Evolutionary conservation across 768 basidiomycete genomes (phyloP).

Genomic region (Hemileccinum impolitum): DNA sequence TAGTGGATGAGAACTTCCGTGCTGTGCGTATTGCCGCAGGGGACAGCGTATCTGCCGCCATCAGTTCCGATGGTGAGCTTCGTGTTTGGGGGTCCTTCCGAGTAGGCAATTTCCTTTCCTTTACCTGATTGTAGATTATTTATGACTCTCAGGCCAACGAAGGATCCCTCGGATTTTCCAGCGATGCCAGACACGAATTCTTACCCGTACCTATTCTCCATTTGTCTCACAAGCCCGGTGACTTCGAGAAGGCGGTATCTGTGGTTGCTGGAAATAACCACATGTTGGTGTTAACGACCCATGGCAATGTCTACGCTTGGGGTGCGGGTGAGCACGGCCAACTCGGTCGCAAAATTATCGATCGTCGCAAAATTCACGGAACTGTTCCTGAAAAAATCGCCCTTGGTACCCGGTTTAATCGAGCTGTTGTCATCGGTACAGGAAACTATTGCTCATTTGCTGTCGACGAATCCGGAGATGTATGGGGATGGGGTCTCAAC

Average conservation of each 20-base stretch:
- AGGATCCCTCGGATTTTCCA: slow-evolving; percentile 82
- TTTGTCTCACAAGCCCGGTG: slow-evolving; percentile 57
- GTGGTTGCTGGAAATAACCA: slow-evolving; percentile 87
- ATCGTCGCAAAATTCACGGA: slow-evolving; percentile 84
- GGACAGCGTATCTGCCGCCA: slow-evolving; percentile 84
- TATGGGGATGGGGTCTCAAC: slow-evolving; percentile 97
- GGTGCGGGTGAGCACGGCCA: slow-evolving; percentile 90
- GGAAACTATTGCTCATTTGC: slow-evolving; percentile 90
- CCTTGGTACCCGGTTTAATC: slow-evolving; percentile 63
- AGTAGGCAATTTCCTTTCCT: slow-evolving; percentile 43
- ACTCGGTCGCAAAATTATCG: slow-evolving; percentile 86
- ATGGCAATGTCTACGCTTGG: slow-evolving; percentile 85
- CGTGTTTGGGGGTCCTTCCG: slow-evolving; percentile 90
- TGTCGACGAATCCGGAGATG: slow-evolving; percentile 74
- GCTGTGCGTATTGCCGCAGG: slow-evolving; percentile 82
- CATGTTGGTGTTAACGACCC: slow-evolving; percentile 81
- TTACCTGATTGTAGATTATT: neutral
- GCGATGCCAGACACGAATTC: slow-evolving; percentile 64
- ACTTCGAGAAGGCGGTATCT: slow-evolving; percentile 66
- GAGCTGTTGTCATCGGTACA: slow-evolving; percentile 69
- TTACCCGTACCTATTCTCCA: slow-evolving; percentile 57
- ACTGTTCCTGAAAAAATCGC: slow-evolving; percentile 84
- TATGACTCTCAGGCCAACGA: slow-evolving; percentile 54
- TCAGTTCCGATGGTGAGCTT: slow-evolving; percentile 75
- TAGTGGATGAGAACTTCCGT: slow-evolving; percentile 78